Evolutionary conservation across 2,329 filamentous ascomycete genomes (phyloP), one percentile per base, ranked within the genome.

Genomic region (Grosmannia clavigera): DNA sequence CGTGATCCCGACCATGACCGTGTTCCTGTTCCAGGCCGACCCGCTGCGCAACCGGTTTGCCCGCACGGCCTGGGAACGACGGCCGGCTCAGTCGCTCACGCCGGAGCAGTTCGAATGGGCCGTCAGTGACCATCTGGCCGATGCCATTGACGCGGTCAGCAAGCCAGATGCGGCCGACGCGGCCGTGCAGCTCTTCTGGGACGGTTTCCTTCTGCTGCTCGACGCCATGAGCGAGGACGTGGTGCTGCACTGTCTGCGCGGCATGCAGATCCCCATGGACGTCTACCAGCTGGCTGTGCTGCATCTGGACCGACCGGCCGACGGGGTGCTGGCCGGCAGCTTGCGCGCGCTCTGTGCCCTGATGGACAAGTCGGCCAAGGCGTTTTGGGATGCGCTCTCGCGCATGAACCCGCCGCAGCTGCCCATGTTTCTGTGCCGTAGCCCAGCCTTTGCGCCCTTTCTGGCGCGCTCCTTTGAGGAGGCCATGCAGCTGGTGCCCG

Each of bases 331-430:
- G 61, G 77, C 84, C 14, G 80, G 85, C 61, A 77, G 94, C 19
- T 78, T 95, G 54, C 82, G 84, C 60, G 84, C 86, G 1, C 81
- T 96, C 62, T 83, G 82, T 53, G 77, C 77, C 14, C 79, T 96
- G 19, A 76, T 96, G 58, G 81, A 85, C 64, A 91, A 88, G 66
- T 87, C 89, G 0, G 81, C 90, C 0, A 81, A 81, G 59, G 87
- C 88, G 53, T 94, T 96, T 66, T 96, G 92, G 92, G 87, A 90
- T 66, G 86, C 90, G 1, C 86, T 95, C 74, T 86, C 88, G 57
- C 83, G 90, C 35, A 89, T 92, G 57, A 87, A 88, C 0, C 87
- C 90, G 3, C 85, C 85, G 51, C 84, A 86, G 40, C 83, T 97
- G 55, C 83, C 90, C n/a, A 91, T 96, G 69, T 82, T 91, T 64